Evolutionary conservation across 805 yeast genomes (phyloP).

Genomic region (Lipomyces spencermartinsiae): DNA sequence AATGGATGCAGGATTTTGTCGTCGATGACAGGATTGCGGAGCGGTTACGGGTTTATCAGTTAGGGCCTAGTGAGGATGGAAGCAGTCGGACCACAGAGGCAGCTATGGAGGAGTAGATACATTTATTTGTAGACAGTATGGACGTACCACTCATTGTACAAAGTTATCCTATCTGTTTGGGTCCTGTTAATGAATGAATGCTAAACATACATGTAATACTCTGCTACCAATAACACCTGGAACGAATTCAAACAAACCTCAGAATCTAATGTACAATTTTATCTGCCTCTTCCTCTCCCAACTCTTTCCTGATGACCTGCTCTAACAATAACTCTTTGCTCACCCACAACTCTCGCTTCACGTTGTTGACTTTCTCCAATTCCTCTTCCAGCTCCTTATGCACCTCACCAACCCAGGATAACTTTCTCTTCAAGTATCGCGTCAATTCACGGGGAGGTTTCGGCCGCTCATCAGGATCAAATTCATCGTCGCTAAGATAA

Average conservation of each 20-base stretch:
- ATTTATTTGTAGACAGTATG: not conserved
- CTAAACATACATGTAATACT: not conserved
- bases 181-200: not conserved
- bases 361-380: conserved; percentile 36
- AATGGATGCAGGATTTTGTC: conserved; percentile 81
- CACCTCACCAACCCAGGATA: conserved; percentile 46
- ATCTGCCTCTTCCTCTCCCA: conserved; percentile 38
- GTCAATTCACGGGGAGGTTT: conserved; percentile 27
- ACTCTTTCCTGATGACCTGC: conserved; percentile 40
- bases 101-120: not conserved
- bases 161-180: not conserved
- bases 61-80: conserved; percentile 21
- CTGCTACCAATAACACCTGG: not conserved
- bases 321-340: conserved; percentile 48
- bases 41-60: conserved; percentile 50
- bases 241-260: not conserved
- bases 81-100: not conserved
- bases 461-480: conserved; percentile 33
- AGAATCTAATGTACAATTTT: conserved; percentile 31
- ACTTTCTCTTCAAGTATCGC: conserved; percentile 41
- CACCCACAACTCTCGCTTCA: conserved; percentile 42
- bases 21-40: conserved; percentile 71
- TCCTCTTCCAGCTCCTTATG: conserved; percentile 40
- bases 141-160: not conserved
- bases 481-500: conserved; percentile 17